Conservation (phyloP, 345 rosid genomes). For the Pistacia atlantica region DNA sequence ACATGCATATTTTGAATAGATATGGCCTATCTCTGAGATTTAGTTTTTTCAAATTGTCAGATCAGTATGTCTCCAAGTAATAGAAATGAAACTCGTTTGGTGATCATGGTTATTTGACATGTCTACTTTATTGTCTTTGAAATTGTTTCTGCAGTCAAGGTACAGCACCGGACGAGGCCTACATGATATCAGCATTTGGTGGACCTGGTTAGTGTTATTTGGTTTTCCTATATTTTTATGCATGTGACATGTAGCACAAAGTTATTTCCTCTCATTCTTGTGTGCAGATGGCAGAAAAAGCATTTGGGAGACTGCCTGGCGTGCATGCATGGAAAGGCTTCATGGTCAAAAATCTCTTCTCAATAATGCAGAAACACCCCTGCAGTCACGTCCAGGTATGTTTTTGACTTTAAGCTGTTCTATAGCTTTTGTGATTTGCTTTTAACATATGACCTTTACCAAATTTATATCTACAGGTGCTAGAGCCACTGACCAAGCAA, state of each 20-base stretch:
- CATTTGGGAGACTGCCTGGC: slow-evolving; percentile 89
- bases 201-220: slow-evolving; percentile 65
- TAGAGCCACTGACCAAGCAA: slow-evolving; percentile 51
- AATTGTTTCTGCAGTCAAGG: slow-evolving; percentile 72
- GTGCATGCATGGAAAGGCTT: slow-evolving; percentile 58
- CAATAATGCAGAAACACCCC: slow-evolving; percentile 62
- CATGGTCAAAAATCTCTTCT: slow-evolving; percentile 53
- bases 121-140: slow-evolving; percentile 8
- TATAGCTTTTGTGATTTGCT: slow-evolving; percentile 6
- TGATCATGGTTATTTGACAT: slow-evolving; percentile 10
- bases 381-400: slow-evolving; percentile 71
- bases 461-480: slow-evolving; percentile 34
- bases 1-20: background rate
- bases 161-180: slow-evolving; percentile 87
- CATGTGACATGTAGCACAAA: background rate
- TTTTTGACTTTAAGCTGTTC: background rate
- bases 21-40: background rate
- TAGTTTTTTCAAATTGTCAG: background rate
- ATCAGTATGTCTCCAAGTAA: background rate
- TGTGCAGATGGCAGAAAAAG: slow-evolving; percentile 74
- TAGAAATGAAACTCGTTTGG: background rate
- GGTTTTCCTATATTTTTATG: slow-evolving; percentile 19
- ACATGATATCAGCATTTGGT: slow-evolving; percentile 97
- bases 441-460: slow-evolving; percentile 19
- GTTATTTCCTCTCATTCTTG: slow-evolving; percentile 21